These are phyloP conservation scores for Clitopilus passeckerianus DNA, from an alignment of 768 basidiomycete species.

Conservation along the genomic window DNA sequence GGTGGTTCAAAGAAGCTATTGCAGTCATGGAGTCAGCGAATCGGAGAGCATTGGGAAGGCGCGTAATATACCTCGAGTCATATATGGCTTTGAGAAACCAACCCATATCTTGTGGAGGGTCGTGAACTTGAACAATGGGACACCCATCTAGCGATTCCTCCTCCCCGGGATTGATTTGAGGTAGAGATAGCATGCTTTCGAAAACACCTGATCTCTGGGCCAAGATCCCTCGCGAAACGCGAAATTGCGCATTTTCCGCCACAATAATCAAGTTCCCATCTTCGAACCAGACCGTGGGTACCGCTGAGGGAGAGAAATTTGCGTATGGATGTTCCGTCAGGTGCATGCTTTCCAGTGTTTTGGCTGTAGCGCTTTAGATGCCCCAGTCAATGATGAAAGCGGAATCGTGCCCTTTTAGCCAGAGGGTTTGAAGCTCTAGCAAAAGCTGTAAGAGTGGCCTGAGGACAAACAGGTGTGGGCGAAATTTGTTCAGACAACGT, in stretches of 20 bases:
- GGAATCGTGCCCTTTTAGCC: no score
- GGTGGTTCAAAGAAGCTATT: conserved; percentile 29
- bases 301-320: neutral
- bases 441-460: no score
- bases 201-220: conserved; percentile 30
- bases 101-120: conserved; percentile 25
- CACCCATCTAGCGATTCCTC: conserved; percentile 23
- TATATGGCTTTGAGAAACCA: conserved; percentile 30
- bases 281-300: conserved; percentile 22
- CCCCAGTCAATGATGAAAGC: no score
- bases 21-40: neutral
- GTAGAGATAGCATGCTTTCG: conserved; percentile 32
- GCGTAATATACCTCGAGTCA: conserved; percentile 23
- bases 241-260: conserved; percentile 27
- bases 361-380: neutral
- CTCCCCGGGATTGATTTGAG: conserved; percentile 20
- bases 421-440: no score
- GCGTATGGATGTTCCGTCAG: neutral
- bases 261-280: conserved; percentile 38
- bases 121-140: conserved; percentile 27
- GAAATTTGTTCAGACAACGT: neutral
- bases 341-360: neutral
- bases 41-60: neutral
- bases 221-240: conserved; percentile 29
- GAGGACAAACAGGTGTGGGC: no score